Evolutionary conservation across 148 eudicot genomes (phyloP).

Genomic region (Pouteria glomerata): DNA sequence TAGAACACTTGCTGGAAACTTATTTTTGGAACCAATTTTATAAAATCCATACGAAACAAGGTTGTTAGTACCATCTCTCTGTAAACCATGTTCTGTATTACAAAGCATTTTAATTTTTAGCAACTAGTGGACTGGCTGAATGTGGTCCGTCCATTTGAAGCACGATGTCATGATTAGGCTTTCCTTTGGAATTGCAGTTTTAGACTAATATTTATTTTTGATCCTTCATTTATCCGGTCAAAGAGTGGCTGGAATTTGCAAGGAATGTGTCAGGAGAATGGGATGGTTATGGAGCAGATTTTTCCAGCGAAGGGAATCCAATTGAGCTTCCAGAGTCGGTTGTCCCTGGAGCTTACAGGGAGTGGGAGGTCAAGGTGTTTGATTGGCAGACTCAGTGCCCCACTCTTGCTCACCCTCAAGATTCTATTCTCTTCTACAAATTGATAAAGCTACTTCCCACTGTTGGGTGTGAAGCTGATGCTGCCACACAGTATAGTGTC

Average conservation of each 20-base stretch:
- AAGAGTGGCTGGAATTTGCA: constrained; percentile 77
- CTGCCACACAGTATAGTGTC: constrained; percentile 61
- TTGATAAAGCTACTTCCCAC: constrained; percentile 79
- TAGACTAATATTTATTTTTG: background rate
- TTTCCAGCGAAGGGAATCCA: constrained; percentile 60
- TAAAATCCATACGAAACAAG: no score
- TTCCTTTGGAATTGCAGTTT: background rate
- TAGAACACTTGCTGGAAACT: no score
- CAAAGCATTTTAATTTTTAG: background rate
- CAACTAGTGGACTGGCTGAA: background rate
- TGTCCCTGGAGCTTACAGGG: constrained; percentile 83
- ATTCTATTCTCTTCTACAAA: constrained; percentile 38
- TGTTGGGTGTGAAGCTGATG: constrained; percentile 99
- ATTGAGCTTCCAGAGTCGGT: constrained; percentile 81
- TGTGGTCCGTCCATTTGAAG: background rate
- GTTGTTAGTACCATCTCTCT: no score
- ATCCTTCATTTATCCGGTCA: background rate
- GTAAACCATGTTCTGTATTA: no score
- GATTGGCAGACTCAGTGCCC: constrained; percentile 99
- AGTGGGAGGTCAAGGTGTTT: constrained; percentile 92
- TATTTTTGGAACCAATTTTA: no score
- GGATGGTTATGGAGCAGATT: constrained; percentile 97
- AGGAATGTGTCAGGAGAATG: constrained; percentile 88
- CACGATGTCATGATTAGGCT: background rate
- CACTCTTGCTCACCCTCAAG: constrained; percentile 53